phyloP scores from a whole-genome alignment of 176 grass and related monocot genomes.

The Carex kokanica region DNA sequence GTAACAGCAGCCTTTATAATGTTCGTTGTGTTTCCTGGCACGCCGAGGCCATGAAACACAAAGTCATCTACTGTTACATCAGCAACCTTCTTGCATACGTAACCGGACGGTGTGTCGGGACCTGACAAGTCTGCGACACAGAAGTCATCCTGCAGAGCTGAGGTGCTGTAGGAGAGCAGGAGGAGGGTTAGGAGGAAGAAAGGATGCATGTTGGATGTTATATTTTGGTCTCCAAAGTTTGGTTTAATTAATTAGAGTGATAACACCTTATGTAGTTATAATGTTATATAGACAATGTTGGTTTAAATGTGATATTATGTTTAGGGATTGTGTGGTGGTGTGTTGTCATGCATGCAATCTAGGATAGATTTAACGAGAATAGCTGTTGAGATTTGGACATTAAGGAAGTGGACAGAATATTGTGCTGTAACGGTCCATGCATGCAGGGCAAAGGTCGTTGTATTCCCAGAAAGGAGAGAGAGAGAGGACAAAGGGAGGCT shows the following conservation, averaged over 20 bases:
- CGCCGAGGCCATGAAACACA: slow-evolving; percentile 42
- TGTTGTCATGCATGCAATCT: neutral
- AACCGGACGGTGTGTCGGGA: slow-evolving; percentile 56
- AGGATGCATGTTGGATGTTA: slow-evolving; percentile 27
- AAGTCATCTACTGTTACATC: slow-evolving; percentile 45
- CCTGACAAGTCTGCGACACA: slow-evolving; percentile 55
- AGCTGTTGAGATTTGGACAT: slow-evolving; percentile 17
- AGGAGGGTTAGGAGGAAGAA: slow-evolving; percentile 36
- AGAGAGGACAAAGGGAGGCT: slow-evolving; percentile 12
- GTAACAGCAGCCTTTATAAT: slow-evolving; percentile 58
- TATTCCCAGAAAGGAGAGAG: neutral
- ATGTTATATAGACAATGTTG: neutral
- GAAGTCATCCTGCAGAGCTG: slow-evolving; percentile 55
- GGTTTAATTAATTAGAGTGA: neutral
- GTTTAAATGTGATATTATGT: slow-evolving; percentile 10
- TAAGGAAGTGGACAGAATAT: slow-evolving; percentile 14
- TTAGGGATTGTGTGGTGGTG: slow-evolving; percentile 20
- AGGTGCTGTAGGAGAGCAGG: slow-evolving; percentile 26
- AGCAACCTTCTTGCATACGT: slow-evolving; percentile 44
- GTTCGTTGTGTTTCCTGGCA: slow-evolving; percentile 39
- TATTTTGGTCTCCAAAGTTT: neutral
- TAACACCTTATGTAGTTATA: neutral
- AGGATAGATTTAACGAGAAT: neutral
- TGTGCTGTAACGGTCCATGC: slow-evolving; percentile 27
- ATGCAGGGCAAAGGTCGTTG: slow-evolving; percentile 9